These are phyloP conservation scores for Naumovozyma dairenensis DNA, from an alignment of 805 yeast genomes.

Conservation along the genomic window DNA sequence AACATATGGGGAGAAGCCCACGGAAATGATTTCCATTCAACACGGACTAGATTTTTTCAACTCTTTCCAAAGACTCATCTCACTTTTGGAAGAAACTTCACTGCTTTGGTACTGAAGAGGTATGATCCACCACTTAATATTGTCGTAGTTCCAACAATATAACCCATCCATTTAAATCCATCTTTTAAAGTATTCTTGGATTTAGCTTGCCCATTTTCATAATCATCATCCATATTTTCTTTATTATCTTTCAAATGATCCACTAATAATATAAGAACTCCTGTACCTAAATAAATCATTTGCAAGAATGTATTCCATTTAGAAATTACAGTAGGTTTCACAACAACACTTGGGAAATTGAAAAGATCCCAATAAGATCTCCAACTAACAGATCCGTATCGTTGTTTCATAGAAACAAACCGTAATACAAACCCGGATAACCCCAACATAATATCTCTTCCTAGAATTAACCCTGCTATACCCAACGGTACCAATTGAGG, in stretches of 20 bases:
- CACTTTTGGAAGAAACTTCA: constrained; percentile 19
- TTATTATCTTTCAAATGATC: constrained; percentile 3
- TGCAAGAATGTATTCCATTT: constrained; percentile 87
- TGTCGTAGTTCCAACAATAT: constrained; percentile 61
- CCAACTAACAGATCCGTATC: constrained; percentile 36
- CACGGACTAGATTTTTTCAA: too few species aligned
- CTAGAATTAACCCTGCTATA: constrained; percentile 62
- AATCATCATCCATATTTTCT: constrained; percentile 8
- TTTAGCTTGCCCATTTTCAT: constrained; percentile 1
- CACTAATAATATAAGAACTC: constrained; percentile 34
- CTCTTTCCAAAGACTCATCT: too few species aligned
- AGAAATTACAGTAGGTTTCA: constrained; percentile 77
- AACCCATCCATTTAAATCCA: constrained; percentile 32
- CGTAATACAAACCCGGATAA: constrained; percentile 64
- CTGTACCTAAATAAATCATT: constrained; percentile 73
- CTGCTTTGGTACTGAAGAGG: constrained; percentile 58
- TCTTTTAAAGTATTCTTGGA: constrained; percentile 3
- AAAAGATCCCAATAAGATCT: constrained; percentile 62
- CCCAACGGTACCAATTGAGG: constrained; percentile 62
- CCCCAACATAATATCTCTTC: constrained; percentile 71
- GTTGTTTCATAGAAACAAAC: constrained; percentile 39
- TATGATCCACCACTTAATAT: constrained; percentile 70
- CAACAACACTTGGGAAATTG: constrained; percentile 71
- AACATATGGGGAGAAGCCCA: too few species aligned
- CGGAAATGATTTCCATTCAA: too few species aligned